Percentiles rank a stretch among this genome's conserved stretches.
Conservation (phyloP, 2,329 filamentous ascomycete genomes). For the Fusarium pseudocircinatum region DNA sequence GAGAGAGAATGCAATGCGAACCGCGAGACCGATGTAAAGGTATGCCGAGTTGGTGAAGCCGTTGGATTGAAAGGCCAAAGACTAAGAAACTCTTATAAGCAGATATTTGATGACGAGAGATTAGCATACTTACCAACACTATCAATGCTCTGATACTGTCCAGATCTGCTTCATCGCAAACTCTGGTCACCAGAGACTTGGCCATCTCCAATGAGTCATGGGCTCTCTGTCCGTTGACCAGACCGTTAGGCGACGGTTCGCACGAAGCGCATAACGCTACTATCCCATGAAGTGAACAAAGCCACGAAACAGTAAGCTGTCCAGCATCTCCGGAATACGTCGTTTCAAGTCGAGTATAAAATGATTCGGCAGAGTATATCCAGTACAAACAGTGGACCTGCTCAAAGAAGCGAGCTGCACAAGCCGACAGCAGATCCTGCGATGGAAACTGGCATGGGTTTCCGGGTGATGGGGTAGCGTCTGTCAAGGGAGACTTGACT, state of each 20-base stretch:
- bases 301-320: rapidly evolving
- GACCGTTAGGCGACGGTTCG: rapidly evolving
- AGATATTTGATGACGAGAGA: no score
- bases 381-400: neutral
- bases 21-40: neutral
- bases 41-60: neutral
- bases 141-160: neutral
- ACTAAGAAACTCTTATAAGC: neutral
- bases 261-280: rapidly evolving
- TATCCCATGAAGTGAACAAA: neutral
- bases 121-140: neutral
- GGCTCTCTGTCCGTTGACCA: neutral
- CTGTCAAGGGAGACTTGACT: neutral
- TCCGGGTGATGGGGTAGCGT: rapidly evolving
- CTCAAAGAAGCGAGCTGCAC: neutral
- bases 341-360: neutral
- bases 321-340: rapidly evolving
- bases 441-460: neutral
- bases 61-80: neutral
- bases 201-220: neutral
- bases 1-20: neutral
- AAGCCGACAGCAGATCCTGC: rapidly evolving
- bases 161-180: neutral
- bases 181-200: neutral
- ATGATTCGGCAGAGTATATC: neutral